Evolutionary conservation across 768 basidiomycete genomes (phyloP), one percentile per base, ranked within the genome.

Genomic region (Leccinum boreale): DNA sequence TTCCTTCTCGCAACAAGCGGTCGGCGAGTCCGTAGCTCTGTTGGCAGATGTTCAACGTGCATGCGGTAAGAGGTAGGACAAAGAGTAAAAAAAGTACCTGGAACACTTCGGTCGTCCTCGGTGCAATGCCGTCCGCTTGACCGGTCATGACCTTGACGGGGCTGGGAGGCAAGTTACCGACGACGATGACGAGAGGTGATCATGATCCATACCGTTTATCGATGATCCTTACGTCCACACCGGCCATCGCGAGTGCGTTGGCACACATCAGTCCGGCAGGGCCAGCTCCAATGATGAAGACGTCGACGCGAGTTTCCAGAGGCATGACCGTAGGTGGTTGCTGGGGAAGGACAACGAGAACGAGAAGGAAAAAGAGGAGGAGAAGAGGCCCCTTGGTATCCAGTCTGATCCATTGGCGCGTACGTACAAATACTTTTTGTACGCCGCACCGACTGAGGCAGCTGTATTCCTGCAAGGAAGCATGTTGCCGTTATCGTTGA

Each of bases 21-120:
- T 89, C 85, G 0, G 81, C 86, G 6, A 92, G 78, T 6, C 89
- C 90, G 71, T 92, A 91, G 60, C 89, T 92, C 89, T 91, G 17
- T 39, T 44, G 52, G 12, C 9, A 26, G 3, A 17, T 7, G 33
- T 39, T 55, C 7, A 2, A 56, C 9, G 29, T 5, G 9, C 9
- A 33, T 4, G 7, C n/a, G 23, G 17, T n/a, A 5, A 51, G 31
- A 11, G 35, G 12, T 4, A 15, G 1, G 10, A 21, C 21, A 21
- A 6, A 17, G 15, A 9, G 10, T 21, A 17, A 5, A 24, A 12
- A 5, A 19, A 9, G 17, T 59, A 76, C 80, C 75, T 84, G 81
- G 28, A 84, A 60, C 5, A 84, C 78, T 62, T 84, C 83, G 51
- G 81, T 75, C 2, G 82, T 82, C 26, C 82, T 76, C 2, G 82